Base-by-base conservation (phyloP, 148 eudicot species). In the Talinum fruticosum region DNA sequence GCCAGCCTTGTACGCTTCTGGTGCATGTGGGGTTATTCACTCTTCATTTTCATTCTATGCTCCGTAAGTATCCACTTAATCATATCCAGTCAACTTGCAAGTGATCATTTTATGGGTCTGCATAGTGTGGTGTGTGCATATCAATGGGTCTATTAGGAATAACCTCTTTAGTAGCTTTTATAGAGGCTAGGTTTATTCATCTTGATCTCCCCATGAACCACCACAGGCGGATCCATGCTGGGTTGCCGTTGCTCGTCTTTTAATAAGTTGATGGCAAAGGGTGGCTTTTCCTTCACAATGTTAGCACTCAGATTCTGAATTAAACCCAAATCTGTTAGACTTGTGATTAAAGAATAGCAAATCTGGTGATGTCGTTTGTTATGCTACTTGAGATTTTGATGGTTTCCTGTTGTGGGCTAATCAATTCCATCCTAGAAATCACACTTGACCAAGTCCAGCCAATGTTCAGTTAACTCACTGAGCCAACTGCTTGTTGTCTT, bases 11-110 rank as follows among this genome's bases (percentile, higher is more conserved):
- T 96, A 70, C 94, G 90, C 76, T 91, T 93, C 87, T 96, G 99
- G 97, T 96, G 99, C 95, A 87, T 96, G 91, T 96, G 99, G 97
- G 99, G 99, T 78, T 96, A 96, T 78, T 96, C 99, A 21, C 97
- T 96, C 80, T 93, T 87, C 91, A 83, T 93, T 74, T 88, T 93
- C 57, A 73, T 91, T 80, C 82, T 90, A 71, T 83, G 85, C 80
- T 86, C 93, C 51, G 99, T 96, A 86, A 87, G 97, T 90, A 53
- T 76, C 74, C 37, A 8, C n/a, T 30, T 78, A 67, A 16, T n/a
- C 34, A 21, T 34, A 68, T 33, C 49, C 53, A 65, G 15, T 18
- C 36, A 33, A 18, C 35, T 12, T 65, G 69, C 29, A 19, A 66
- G 38, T 66, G 16, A 35, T 18, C 34, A 23, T 26, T 8, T 41